Base-by-base conservation (phyloP, 2,329 filamentous ascomycete species). In the Pseudogymnoascus sp. region DNA sequence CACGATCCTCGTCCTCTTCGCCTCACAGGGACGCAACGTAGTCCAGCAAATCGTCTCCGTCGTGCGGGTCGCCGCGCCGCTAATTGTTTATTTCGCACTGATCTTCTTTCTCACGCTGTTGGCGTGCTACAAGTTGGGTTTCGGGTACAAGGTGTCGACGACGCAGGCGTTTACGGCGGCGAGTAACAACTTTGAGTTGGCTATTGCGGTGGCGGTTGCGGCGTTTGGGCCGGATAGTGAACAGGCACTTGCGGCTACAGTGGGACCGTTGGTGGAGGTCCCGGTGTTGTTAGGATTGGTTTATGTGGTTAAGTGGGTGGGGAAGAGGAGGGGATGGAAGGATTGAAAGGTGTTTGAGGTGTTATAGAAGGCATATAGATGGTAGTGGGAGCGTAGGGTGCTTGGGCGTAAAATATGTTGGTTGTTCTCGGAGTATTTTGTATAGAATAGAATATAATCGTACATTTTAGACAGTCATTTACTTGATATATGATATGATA, bases 111-210 rank as follows among this genome's bases (percentile, higher is more conserved):
- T 78, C 2, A 94, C 90, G 0, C 77, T 94, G 1, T 78, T 77
- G 45, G 75, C 86, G 1, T 81, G 84, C 2, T 78, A 81, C 59
- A 81, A 78, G n/a, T 75, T 88, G n/a, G 88, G 90, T 0, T 92
- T 92, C 63, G 85, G 84, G 0, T 95, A 95, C 71, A 80, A 81
- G 37, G 72, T 92, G 0, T 81, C 83, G 1, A 81, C 82, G 10
- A 93, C 91, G 1, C 91, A 95, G 75, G 92, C 89, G 71, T 94
- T 96, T 69, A 95, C 90, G 0, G 92, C 91, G 0, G 89, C 90
- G 0, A 96, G 91, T 72, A 96, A 96, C 71, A 96, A 96, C 72
- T 96, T 96, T 70, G 92, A 96, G 77, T 77, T 96, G 23, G 91
- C 92, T 0, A 96, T 96, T 74, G 91, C 91, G 0, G 91, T 96